Evolutionary conservation across 768 basidiomycete species (phyloP).

Genomic region (Suillus subluteus): DNA sequence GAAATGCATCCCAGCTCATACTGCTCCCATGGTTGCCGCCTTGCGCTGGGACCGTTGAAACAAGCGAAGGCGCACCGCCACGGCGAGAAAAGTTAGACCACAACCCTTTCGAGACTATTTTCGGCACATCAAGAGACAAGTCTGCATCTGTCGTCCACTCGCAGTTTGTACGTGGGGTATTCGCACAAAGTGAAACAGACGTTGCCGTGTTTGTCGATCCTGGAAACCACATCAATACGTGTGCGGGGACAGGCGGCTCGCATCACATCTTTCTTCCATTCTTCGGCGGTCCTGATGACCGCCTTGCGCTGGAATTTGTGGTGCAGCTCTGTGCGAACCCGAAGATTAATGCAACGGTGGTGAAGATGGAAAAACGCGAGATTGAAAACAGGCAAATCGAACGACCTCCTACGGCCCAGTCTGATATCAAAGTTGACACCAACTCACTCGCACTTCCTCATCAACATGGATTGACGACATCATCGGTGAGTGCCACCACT

Average conservation of each 20-base stretch:
- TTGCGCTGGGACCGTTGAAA: slow-evolving; percentile 12
- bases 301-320: slow-evolving; percentile 83
- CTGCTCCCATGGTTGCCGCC: slow-evolving; percentile 81
- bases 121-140: slow-evolving; percentile 41
- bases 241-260: slow-evolving; percentile 31
- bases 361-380: slow-evolving; percentile 62
- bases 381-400: slow-evolving; percentile 24
- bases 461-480: slow-evolving; percentile 43
- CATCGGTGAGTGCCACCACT: slow-evolving; percentile 44
- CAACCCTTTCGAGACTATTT: slow-evolving; percentile 78
- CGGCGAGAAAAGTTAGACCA: slow-evolving; percentile 24
- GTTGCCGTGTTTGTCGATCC: slow-evolving; percentile 86
- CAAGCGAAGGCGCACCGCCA: slow-evolving; percentile 10
- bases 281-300: slow-evolving; percentile 93
- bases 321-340: slow-evolving; percentile 79
- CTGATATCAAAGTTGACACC: slow-evolving; percentile 33
- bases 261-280: slow-evolving; percentile 87
- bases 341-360: slow-evolving; percentile 71
- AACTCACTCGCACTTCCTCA: slow-evolving; percentile 11
- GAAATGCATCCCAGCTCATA: slow-evolving; percentile 69
- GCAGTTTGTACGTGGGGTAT: slow-evolving; percentile 83
- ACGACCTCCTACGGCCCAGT: slow-evolving; percentile 28
- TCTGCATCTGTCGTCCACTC: slow-evolving; percentile 67
- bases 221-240: slow-evolving; percentile 37
- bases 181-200: slow-evolving; percentile 69